These are phyloP conservation scores for Penicillium herquei DNA, from an alignment of 495 filamentous ascomycete species.

Conservation along the genomic window DNA sequence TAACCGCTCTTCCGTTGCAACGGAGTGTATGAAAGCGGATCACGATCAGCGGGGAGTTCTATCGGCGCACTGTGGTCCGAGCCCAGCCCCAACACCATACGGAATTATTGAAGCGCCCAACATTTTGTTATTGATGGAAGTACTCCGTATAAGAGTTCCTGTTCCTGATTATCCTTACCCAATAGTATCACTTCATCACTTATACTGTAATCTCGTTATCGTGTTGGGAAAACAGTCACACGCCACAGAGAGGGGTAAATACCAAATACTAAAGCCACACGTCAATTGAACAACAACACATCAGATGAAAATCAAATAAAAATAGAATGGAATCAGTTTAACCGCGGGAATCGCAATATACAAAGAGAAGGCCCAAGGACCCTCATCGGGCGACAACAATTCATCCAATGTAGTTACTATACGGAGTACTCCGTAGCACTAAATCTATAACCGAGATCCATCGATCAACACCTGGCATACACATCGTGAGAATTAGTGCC, in stretches of 20 bases:
- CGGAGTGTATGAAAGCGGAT: not conserved
- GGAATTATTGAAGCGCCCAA: not conserved
- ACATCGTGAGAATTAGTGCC: not conserved
- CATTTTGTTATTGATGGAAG: not conserved
- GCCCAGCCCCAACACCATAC: not conserved
- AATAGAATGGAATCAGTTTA: not conserved
- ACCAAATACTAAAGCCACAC: not conserved
- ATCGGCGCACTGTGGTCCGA: conserved; percentile 8
- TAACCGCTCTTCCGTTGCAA: conserved; percentile 8
- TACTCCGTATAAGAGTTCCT: too few relatives aligned
- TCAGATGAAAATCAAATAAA: not conserved
- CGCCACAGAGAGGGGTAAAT: not conserved
- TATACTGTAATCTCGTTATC: not conserved
- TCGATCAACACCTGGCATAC: not conserved
- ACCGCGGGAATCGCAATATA: not conserved
- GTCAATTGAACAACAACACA: not conserved
- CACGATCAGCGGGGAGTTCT: not conserved
- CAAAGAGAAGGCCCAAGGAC: not conserved
- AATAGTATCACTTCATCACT: too few relatives aligned
- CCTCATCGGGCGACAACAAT: not conserved
- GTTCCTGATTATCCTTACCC: too few relatives aligned
- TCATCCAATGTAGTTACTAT: not conserved
- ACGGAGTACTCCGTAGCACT: not conserved
- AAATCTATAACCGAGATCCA: not conserved
- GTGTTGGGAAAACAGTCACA: not conserved